Evolutionary conservation across 1,139 yeast genomes (phyloP), one percentile per base, ranked within the genome.

Genomic region (Candida glucosophila): DNA sequence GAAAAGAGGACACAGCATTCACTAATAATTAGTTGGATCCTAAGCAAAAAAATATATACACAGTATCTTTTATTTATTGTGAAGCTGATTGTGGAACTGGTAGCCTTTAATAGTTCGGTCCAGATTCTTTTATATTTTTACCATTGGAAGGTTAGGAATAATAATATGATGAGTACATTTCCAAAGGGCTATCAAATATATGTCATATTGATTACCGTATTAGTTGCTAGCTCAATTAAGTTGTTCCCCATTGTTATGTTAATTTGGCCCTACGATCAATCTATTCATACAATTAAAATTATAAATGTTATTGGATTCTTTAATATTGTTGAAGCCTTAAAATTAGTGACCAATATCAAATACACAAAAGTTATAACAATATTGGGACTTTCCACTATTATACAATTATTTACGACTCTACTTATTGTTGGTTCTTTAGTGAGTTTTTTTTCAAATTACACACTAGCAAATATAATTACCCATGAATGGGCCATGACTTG

Each of bases 221-320:
- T 86, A 23, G 67, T 85, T 3, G 76, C 96, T 0, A 75, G 83
- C 22, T 73, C 85, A 1, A 76, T 90, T 20, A 82, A 79, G 43
- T 61, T 90, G 14, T 78, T 88, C 35, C 98, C 98, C 0, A 80
- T 92, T n/a, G 59, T 90, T 18, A 88, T 88, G 88, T 62, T 90
- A 19, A 88, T 92, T 19, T 90, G 99, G 99, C 90, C 95, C 1
- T 90, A 90, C 44, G 96, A 90, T 43, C 49, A 48, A 19, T 69
- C 82, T 5, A 66, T 81, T 0, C 62, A 78, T 5, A 79, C 83
- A 0, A 67, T 77, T 9, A 59, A 62, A 11, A 58, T 77, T 10
- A 77, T 81, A 15, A 72, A 71, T 30, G 56, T 73, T 42, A 69
- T 79, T 4, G 79, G 83, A 1, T 66, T 69, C 24, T 48, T 79